Evolutionary conservation across 2,329 filamentous ascomycete species (phyloP).

Genomic region (Nigrograna mackinnonii): DNA sequence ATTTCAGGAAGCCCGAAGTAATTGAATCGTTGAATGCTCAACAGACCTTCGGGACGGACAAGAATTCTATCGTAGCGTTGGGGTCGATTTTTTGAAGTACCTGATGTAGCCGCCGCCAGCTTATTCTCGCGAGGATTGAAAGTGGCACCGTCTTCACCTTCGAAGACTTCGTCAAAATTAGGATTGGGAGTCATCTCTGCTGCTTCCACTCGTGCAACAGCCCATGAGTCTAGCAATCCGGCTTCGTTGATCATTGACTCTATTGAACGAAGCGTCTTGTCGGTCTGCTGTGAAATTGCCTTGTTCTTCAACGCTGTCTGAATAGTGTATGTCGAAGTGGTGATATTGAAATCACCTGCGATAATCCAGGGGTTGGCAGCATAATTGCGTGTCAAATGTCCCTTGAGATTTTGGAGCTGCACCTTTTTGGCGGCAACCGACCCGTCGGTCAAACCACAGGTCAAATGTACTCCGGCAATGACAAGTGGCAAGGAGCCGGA

Average conservation of each 20-base stretch:
- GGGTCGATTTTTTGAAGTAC: conserved; percentile 62
- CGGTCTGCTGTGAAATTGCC: conserved; percentile 57
- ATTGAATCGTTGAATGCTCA: conserved; percentile 55
- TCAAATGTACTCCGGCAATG: conserved; percentile 64
- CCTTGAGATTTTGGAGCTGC: conserved; percentile 58
- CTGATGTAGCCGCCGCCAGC: conserved; percentile 58
- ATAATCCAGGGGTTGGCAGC: conserved; percentile 57
- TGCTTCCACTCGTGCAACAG: conserved; percentile 48
- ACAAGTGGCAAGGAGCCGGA: conserved; percentile 47
- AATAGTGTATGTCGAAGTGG: conserved; percentile 62
- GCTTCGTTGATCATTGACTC: conserved; percentile 51
- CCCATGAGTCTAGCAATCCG: conserved; percentile 59
- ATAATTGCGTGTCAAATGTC: conserved; percentile 50
- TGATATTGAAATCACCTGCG: conserved; percentile 68
- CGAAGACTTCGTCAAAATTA: conserved; percentile 43
- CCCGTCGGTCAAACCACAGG: conserved; percentile 62
- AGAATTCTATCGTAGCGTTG: conserved; percentile 70
- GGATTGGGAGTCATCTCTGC: conserved; percentile 42
- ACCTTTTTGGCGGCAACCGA: conserved; percentile 60
- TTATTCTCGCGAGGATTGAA: conserved; percentile 64
- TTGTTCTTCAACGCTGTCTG: conserved; percentile 55
- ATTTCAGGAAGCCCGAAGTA: conserved; percentile 57
- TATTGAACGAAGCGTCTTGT: conserved; percentile 48
- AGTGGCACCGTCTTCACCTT: conserved; percentile 67
- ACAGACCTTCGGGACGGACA: conserved; percentile 47